Conservation (phyloP, 495 filamentous ascomycete genomes). For the Neurospora intermedia region DNA sequence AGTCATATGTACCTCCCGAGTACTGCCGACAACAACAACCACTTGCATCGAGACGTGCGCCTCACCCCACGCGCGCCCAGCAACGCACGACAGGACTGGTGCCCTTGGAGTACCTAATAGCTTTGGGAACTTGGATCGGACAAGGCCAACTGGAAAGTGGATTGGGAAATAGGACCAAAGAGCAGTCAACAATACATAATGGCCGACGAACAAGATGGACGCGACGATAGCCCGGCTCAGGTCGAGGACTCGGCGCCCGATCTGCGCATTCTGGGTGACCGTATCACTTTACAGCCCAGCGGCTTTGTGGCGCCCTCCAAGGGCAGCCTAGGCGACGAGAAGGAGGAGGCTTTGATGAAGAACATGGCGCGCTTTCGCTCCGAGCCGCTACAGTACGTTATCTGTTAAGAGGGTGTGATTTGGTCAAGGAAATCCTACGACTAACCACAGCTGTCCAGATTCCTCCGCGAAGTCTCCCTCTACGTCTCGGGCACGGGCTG, state of each 20-base stretch:
- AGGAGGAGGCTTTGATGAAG: slow-evolving; percentile 65
- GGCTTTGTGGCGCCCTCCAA: slow-evolving; percentile 49
- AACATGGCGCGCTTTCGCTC: slow-evolving; percentile 69
- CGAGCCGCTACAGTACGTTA: slow-evolving; percentile 40
- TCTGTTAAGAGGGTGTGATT: too few relatives aligned
- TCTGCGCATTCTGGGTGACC: slow-evolving; percentile 67
- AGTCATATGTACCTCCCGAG: not conserved
- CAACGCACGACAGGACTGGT: not conserved
- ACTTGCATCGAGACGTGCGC: not conserved
- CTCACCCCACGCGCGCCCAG: not conserved
- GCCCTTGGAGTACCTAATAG: not conserved
- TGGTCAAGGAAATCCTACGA: not conserved
- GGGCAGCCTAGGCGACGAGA: slow-evolving; percentile 28
- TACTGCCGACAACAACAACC: not conserved
- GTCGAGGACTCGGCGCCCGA: slow-evolving; percentile 55
- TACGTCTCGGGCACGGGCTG: slow-evolving; percentile 87
- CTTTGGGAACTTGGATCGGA: not conserved
- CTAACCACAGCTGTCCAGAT: slow-evolving; percentile 43
- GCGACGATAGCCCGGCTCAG: slow-evolving; percentile 12
- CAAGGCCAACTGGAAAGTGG: not conserved
- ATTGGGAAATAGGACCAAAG: not conserved
- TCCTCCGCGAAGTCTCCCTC: slow-evolving; percentile 82
- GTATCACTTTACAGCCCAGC: slow-evolving; percentile 70
- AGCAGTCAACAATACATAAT: slow-evolving; percentile 9
- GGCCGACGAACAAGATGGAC: slow-evolving; percentile 22